phyloP scores from a whole-genome alignment of 345 rosid species.

The Psidium friedrichsthalianum region DNA sequence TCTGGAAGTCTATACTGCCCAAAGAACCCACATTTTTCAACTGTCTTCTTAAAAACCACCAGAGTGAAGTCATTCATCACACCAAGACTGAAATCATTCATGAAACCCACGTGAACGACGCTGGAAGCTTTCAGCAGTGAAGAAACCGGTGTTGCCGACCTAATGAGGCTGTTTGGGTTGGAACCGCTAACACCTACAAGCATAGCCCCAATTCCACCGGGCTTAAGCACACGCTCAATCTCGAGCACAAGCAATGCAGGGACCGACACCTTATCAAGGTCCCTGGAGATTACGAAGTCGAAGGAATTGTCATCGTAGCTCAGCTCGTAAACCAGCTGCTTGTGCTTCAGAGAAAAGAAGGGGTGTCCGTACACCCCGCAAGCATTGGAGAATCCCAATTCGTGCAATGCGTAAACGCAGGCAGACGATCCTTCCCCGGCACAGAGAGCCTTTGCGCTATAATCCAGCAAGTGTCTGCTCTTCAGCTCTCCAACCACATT shows the following conservation, averaged over 20 bases:
- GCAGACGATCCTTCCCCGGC: slow-evolving; percentile 62
- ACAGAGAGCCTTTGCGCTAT: slow-evolving; percentile 50
- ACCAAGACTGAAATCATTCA: slow-evolving; percentile 37
- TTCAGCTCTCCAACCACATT: slow-evolving; percentile 44
- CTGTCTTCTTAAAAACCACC: slow-evolving; percentile 59
- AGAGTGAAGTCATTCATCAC: slow-evolving; percentile 36
- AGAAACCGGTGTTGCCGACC: slow-evolving; percentile 70
- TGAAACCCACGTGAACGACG: slow-evolving; percentile 53
- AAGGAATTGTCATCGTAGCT: slow-evolving; percentile 52
- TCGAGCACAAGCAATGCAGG: slow-evolving; percentile 78
- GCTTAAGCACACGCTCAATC: slow-evolving; percentile 70
- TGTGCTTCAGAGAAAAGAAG: slow-evolving; percentile 52
- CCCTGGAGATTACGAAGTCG: slow-evolving; percentile 63
- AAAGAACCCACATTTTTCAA: slow-evolving; percentile 18
- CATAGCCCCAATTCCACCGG: slow-evolving; percentile 77
- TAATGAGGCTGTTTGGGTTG: slow-evolving; percentile 44
- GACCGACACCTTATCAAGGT: slow-evolving; percentile 44
- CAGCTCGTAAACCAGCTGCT: slow-evolving; percentile 42
- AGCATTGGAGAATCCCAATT: slow-evolving; percentile 43
- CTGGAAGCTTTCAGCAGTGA: slow-evolving; percentile 52
- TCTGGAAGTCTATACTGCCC: slow-evolving; percentile 42
- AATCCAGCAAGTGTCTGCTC: slow-evolving; percentile 32
- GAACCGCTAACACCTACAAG: slow-evolving; percentile 39
- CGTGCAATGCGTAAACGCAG: slow-evolving; percentile 40
- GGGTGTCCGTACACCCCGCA: slow-evolving; percentile 36